Percentiles rank a stretch among this genome's conserved stretches.
Conservation (phyloP, 768 basidiomycete genomes). For the Pilatotrama ljubarskyi region DNA sequence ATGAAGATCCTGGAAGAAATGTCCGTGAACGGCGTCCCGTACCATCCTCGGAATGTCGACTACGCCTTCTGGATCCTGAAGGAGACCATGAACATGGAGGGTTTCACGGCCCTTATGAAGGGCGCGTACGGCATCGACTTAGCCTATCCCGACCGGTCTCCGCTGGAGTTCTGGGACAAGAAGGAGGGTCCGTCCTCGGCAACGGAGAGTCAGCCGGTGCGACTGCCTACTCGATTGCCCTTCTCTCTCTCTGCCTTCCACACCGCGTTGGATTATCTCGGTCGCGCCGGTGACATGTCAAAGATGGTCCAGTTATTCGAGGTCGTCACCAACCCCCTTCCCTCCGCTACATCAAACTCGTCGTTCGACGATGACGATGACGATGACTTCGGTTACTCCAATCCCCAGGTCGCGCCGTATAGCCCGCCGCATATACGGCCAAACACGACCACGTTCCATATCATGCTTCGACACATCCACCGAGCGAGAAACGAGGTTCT, state of each 20-base stretch:
- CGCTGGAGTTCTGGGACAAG: constrained; percentile 45
- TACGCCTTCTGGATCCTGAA: constrained; percentile 67
- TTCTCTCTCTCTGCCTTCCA: constrained; percentile 66
- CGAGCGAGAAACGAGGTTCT: constrained; percentile 48
- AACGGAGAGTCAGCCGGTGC: background rate
- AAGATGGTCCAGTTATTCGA: constrained; percentile 77
- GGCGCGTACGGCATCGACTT: constrained; percentile 78
- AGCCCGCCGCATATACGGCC: constrained; percentile 49
- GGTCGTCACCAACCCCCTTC: constrained; percentile 71
- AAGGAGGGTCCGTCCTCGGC: background rate
- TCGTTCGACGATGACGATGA: constrained; percentile 70
- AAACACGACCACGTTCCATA: constrained; percentile 66
- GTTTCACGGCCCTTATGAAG: constrained; percentile 61
- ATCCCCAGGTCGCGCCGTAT: constrained; percentile 39
- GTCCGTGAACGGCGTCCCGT: constrained; percentile 45
- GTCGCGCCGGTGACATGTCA: constrained; percentile 57
- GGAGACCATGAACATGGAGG: constrained; percentile 55
- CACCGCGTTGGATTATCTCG: constrained; percentile 70
- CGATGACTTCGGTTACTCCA: constrained; percentile 52
- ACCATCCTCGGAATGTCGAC: constrained; percentile 65
- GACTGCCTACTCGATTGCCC: constrained; percentile 18
- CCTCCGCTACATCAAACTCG: constrained; percentile 45
- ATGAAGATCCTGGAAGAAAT: constrained; percentile 59
- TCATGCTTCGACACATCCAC: constrained; percentile 60
- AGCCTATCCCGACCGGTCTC: constrained; percentile 66